Evolutionary conservation across 2,329 filamentous ascomycete species (phyloP).

Genomic region (Trichoderma sp.): DNA sequence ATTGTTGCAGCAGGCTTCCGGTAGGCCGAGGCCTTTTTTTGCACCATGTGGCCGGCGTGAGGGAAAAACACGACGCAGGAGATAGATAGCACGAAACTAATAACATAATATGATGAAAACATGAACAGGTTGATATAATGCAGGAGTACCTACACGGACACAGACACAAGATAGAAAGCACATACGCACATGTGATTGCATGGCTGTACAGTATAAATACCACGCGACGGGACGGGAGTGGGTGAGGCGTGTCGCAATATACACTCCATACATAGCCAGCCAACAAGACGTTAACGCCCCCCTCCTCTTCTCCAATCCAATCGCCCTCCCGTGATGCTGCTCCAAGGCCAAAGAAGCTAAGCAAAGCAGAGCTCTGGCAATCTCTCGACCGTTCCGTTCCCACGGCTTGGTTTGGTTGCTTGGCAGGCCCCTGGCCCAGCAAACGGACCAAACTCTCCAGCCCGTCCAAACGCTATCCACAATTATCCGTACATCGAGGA

Average conservation of each 20-base stretch:
- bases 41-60: background rate
- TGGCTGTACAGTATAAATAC: background rate
- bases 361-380: background rate
- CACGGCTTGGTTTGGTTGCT: background rate
- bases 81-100: background rate
- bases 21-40: conserved; percentile 3
- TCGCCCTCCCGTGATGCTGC: background rate
- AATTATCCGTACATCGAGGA: conserved; percentile 18
- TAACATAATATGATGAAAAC: background rate
- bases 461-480: background rate
- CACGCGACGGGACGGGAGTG: background rate
- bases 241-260: background rate
- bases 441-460: conserved; percentile 21
- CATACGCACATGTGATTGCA: conserved; percentile 10
- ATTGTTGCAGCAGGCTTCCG: background rate
- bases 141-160: background rate
- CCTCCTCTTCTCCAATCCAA: background rate
- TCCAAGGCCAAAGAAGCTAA: background rate
- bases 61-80: background rate
- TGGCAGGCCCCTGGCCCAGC: background rate
- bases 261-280: background rate
- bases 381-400: background rate
- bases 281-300: background rate
- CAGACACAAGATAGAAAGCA: background rate
- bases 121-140: background rate